These are phyloP conservation scores for Seiridium unicorne DNA, from an alignment of 2,329 filamentous ascomycete species.

Conservation along the genomic window DNA sequence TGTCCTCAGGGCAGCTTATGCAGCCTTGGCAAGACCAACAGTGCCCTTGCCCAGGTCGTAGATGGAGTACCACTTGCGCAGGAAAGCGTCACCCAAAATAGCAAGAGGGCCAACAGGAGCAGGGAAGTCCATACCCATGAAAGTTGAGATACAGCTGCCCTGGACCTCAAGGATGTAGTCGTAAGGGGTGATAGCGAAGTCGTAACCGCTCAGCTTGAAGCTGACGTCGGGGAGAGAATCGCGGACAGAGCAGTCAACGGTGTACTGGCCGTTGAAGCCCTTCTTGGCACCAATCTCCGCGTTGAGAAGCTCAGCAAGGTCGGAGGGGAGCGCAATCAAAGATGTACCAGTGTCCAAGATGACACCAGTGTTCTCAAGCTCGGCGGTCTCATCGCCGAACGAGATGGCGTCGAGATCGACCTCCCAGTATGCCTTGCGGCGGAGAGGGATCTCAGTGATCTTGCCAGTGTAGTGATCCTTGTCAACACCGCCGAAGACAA, in stretches of 20 bases:
- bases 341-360: constrained; percentile 99
- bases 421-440: constrained; percentile 99
- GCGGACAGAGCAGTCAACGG: constrained; percentile 83
- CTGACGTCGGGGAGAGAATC: constrained; percentile 83
- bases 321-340: constrained; percentile 88
- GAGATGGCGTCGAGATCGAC: constrained; percentile 91
- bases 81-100: constrained; percentile 87
- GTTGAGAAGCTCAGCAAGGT: constrained; percentile 94
- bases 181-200: constrained; percentile 84
- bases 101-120: constrained; percentile 86
- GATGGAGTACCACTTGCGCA: constrained; percentile 89
- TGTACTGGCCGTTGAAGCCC: constrained; percentile 95
- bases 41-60: constrained; percentile 90
- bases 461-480: constrained; percentile 79
- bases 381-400: constrained; percentile 80
- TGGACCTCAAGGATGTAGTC: constrained; percentile 97
- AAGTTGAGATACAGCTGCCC: constrained; percentile 93
- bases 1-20: constrained; percentile 34
- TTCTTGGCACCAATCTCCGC: constrained; percentile 98
- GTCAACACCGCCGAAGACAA: constrained; percentile 86
- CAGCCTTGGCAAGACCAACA: constrained; percentile 86
- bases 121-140: constrained; percentile 95
- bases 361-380: constrained; percentile 91
- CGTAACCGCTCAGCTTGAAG: constrained; percentile 85
- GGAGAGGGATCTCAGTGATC: constrained; percentile 88